Evolutionary conservation across 1,284 basidiomycete genomes (phyloP), one percentile per base, ranked within the genome.

Genomic region (Apiotrichum veenhuisii): DNA sequence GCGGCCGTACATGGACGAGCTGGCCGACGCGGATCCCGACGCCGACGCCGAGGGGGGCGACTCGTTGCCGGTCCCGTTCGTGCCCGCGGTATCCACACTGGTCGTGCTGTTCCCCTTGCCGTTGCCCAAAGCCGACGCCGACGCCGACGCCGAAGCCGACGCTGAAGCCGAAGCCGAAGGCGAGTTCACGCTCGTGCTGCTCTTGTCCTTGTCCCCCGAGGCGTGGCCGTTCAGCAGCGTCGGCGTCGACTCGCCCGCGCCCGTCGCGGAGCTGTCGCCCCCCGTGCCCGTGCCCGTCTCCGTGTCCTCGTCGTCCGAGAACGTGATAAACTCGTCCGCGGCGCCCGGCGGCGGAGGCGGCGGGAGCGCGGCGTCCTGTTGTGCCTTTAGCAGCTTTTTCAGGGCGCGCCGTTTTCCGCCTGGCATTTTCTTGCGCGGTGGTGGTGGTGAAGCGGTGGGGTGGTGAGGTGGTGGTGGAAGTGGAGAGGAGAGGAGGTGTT

Each of bases 401-500:
- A 76, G 62, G 12, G 72, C 72, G 50, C 71, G 60, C 26, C 75
- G 70, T 61, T 76, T 76, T 34, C 71, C 67, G 50, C 76, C 76
- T 14, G 74, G 71, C 74, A 74, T 74, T 18, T 1, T 47, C 44
- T n/a, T n/a, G n/a, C n/a, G n/a, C n/a, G n/a, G 25, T 30, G 41
- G 8, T 49, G 40, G 64, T 51, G 38, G 12, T 25, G 23, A 26
- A 43, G 46, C 11, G 25, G 7, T 41, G 22, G 25, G 5, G 27
- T 38, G 34, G 8, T 1, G 26, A 9, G 10, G 26, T 5, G 34
- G 51, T 42, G 27, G 27, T 10, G n/a, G 18, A 45, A n/a, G 20
- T 22, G 43, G 20, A 23, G 41, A 9, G n/a, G n/a, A n/a, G n/a
- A n/a, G n/a, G n/a, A n/a, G n/a, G n/a, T n/a, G n/a, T n/a, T n/a